Conservation (phyloP, 352 stramenopile species). For the Globisporangium paddicum region DNA sequence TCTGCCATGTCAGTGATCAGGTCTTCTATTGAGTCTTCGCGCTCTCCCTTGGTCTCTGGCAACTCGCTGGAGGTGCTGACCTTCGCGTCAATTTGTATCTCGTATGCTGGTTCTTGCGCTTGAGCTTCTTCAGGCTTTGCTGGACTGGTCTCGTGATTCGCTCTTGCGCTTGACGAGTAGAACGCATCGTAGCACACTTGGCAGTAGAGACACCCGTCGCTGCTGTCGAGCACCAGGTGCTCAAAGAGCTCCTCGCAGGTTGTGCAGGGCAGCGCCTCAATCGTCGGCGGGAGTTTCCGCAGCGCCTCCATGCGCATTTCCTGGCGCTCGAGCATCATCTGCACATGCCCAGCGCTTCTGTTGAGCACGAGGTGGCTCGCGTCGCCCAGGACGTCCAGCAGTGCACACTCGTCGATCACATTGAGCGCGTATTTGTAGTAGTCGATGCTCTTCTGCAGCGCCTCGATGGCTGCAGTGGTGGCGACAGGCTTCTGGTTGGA, state of each 20-base stretch:
- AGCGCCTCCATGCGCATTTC: conserved; percentile 12
- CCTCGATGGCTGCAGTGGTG: not conserved
- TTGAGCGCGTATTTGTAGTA: conserved; percentile 51
- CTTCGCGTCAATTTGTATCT: not conserved
- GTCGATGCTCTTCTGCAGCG: conserved; percentile 24
- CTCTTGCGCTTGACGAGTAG: conserved; percentile 28
- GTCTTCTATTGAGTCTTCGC: not conserved
- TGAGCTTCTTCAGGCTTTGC: not conserved
- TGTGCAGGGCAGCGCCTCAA: conserved; percentile 24
- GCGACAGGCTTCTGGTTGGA: not conserved
- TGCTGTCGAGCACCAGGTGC: conserved; percentile 47
- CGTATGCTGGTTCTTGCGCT: not conserved
- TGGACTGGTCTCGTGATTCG: not conserved
- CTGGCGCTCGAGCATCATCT: conserved; percentile 11
- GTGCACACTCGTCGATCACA: conserved; percentile 33
- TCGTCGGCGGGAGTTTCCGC: not conserved
- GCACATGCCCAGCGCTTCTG: conserved; percentile 22
- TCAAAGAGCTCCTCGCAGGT: conserved; percentile 33
- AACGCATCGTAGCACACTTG: conserved; percentile 60
- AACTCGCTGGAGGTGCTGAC: not conserved
- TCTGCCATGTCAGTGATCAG: not conserved
- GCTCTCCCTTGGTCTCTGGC: not conserved
- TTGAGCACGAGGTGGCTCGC: conserved; percentile 21
- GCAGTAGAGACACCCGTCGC: conserved; percentile 69
- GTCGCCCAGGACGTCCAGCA: conserved; percentile 17